Evolutionary conservation across 2,329 filamentous ascomycete species (phyloP).

Genomic region (Cladosporium sp.): DNA sequence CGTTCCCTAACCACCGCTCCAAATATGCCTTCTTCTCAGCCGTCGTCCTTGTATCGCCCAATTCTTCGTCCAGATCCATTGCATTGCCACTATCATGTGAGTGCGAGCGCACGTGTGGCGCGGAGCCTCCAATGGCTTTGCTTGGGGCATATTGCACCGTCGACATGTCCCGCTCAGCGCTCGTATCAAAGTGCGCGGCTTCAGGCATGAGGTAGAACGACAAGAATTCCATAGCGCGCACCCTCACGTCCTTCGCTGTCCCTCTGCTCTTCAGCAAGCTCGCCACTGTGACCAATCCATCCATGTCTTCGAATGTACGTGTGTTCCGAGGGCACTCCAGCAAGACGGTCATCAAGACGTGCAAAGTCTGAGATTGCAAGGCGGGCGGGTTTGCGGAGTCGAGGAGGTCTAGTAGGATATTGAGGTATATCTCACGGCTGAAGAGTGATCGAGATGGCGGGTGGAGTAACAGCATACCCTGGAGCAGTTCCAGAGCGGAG

Average conservation of each 20-base stretch:
- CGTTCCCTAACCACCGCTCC: conserved; percentile 7
- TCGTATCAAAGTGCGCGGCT: conserved; percentile 29
- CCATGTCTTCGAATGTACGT: conserved; percentile 83
- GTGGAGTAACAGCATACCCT: conserved; percentile 81
- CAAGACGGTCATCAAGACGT: conserved; percentile 83
- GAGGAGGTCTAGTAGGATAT: conserved; percentile 88
- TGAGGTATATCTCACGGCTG: conserved; percentile 88
- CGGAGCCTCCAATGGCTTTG: conserved; percentile 16
- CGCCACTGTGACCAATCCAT: conserved; percentile 85
- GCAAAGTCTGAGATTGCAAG: conserved; percentile 82
- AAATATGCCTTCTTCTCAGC: conserved; percentile 65
- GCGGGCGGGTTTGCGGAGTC: conserved; percentile 84
- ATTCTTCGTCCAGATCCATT: conserved; percentile 31
- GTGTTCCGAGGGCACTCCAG: conserved; percentile 83
- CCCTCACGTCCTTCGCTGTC: conserved; percentile 82
- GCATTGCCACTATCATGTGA: conserved; percentile 27
- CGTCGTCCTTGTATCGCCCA: conserved; percentile 53
- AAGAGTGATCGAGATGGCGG: conserved; percentile 85
- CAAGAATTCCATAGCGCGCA: conserved; percentile 93
- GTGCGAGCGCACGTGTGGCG: conserved; percentile 23
- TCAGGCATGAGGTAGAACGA: conserved; percentile 99
- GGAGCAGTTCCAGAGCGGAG: conserved; percentile 78
- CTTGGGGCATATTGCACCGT: conserved; percentile 21
- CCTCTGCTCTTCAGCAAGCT: conserved; percentile 85
- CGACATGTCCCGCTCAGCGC: conserved; percentile 24